phyloP scores from a whole-genome alignment of 2,329 filamentous ascomycete genomes.

The Scytalidium lignicola region DNA sequence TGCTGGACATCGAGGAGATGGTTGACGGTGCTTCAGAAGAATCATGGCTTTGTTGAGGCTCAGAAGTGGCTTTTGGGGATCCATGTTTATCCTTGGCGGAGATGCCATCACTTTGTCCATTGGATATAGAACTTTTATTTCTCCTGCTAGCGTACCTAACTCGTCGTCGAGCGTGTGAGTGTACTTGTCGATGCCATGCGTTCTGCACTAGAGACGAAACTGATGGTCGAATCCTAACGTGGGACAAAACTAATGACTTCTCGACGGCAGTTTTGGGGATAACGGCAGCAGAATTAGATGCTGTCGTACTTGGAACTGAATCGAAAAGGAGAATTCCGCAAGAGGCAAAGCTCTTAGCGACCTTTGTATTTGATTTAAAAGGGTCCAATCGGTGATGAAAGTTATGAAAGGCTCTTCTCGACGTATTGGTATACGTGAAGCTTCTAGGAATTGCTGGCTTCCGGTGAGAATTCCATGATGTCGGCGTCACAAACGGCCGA shows the following conservation, averaged over 20 bases:
- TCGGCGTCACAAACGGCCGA: constrained; percentile 14
- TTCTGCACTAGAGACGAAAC: constrained; percentile 12
- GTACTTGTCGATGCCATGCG: constrained; percentile 24
- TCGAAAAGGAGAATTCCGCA: constrained; percentile 49
- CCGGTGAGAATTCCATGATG: constrained; percentile 9
- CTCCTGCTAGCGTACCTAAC: constrained; percentile 18
- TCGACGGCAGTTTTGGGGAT: constrained; percentile 15
- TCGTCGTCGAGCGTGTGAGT: constrained; percentile 21
- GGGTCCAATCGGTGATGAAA: constrained; percentile 19
- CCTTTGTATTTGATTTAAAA: constrained; percentile 30
- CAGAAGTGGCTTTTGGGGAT: constrained; percentile 9
- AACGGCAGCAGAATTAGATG: constrained; percentile 25
- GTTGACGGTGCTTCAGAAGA: constrained; percentile 2
- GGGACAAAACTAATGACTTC: constrained; percentile 18
- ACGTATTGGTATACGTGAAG: constrained; percentile 7
- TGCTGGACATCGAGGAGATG: constrained; percentile 31
- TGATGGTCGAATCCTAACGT: constrained; percentile 6
- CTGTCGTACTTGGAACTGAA: constrained; percentile 31
- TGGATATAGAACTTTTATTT: constrained; percentile 28
- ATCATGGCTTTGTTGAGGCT: constrained; percentile 8
- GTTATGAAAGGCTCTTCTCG: constrained; percentile 15
- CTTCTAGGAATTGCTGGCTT: constrained; percentile 7
- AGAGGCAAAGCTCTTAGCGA: constrained; percentile 48
- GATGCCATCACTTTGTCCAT: constrained; percentile 15
- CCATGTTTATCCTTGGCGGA: constrained; percentile 14